Conservation (phyloP, 306 rosid species). For the Acacia acuminata region DNA sequence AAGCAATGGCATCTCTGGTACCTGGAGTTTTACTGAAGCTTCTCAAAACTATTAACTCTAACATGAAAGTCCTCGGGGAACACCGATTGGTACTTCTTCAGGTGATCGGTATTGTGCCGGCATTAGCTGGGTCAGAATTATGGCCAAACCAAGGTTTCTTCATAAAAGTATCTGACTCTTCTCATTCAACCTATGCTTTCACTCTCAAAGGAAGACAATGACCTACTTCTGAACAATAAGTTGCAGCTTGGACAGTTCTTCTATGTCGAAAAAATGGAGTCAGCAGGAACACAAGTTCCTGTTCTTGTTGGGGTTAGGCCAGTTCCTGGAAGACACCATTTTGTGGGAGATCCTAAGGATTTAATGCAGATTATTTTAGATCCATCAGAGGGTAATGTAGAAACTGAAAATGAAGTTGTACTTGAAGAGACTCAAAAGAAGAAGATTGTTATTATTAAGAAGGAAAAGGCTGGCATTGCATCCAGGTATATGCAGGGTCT, state of each 20-base stretch:
- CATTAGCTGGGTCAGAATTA: conserved; percentile 77
- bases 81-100: conserved; percentile 84
- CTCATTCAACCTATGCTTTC: conserved; percentile 85
- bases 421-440: conserved; percentile 48
- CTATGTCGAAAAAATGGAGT: conserved; percentile 66
- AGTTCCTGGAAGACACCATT: conserved; percentile 79
- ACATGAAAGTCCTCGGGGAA: conserved; percentile 76
- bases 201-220: conserved; percentile 76
- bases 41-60: conserved; percentile 72
- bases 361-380: conserved; percentile 91
- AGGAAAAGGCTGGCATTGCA: conserved; percentile 74
- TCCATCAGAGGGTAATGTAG: conserved; percentile 48
- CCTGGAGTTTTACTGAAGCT: conserved; percentile 90
- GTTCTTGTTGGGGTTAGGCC: conserved; percentile 72
- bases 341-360: conserved; percentile 87
- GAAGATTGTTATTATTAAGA: conserved; percentile 79
- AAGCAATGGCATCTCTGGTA: conserved; percentile 77
- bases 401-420: conserved; percentile 34
- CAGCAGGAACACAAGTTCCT: conserved; percentile 74
- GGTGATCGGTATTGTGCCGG: conserved; percentile 85
- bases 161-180: conserved; percentile 88
- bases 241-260: conserved; percentile 93
- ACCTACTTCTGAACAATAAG: conserved; percentile 79
- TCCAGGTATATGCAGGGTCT: conserved; percentile 94
- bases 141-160: conserved; percentile 93